Evolutionary conservation across 371 early-diverging fungal species (phyloP), one percentile per base, ranked within the genome.

Genomic region (Sporodiniella umbellata): DNA sequence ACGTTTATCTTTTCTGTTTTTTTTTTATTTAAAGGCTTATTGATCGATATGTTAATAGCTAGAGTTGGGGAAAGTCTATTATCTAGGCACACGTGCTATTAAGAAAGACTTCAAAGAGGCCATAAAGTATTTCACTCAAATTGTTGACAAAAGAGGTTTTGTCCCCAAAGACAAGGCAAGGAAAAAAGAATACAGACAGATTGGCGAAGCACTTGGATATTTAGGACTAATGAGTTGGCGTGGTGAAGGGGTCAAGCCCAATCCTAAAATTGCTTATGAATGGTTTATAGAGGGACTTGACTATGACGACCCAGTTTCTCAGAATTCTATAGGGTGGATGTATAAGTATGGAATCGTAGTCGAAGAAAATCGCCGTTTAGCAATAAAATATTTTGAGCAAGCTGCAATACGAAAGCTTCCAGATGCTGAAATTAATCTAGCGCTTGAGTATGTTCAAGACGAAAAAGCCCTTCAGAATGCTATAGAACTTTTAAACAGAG

Each of bases 181-280:
- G 40, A 40, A 40, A 19, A 21, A 40, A 22, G 40, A 40, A 21
- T 72, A 54, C 22, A 52, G 64, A 31, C 54, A 49, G 1, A 64
- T 76, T 18, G 89, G 89, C 3, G 66, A 85, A 52, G 90, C 94
- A 0, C 88, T 92, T 7, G 90, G 88, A 0, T 80, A 84, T 51
- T 54, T 92, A 8, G 98, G 96, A 0, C 57, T 72, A 15, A 96
- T 98, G 95, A 83, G 89, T 56, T 79, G 87, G 86, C 84, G 97
- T 33, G 98, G 97, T 26, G 96, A 95, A 60, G 94, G 94, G 19
- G 86, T 84, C n/a, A 47, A 70, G 3, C 68, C 51, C 10, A 70
- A 83, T 54, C 68, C 80, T 3, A 58, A 51, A 4, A 77, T 65
- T 10, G 97, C 97, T 0, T 49, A 79, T 17, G 28, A 66, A 35